Base-by-base conservation (phyloP, 257 asterid species). In the Misopates orontium region DNA sequence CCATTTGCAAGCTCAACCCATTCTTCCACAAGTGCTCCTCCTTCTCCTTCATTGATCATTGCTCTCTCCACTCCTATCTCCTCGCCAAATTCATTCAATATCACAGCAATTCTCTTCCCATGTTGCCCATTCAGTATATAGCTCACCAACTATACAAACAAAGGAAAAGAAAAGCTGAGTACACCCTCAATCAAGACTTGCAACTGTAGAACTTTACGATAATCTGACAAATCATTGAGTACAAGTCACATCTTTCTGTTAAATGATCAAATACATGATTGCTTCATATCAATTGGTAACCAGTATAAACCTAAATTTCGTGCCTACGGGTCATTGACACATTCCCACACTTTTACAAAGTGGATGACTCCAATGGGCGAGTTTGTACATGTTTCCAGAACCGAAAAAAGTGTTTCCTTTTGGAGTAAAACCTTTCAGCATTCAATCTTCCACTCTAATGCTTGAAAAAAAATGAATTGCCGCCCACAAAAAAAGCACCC, bases 1-100 rank as follows among this genome's bases (percentile, higher is more conserved):
- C 99, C 97, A 75, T 93, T 90, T 8, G 96, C 93, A 63, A 93
- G 96, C 79, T 93, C 99, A 50, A 93, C 99, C 99, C 99, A 93
- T 70, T 93, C 99, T 69, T 93, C 99, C 68, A 93, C 99, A 47
- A 93, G 88, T 3, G 85, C 86, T 22, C 99, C 99, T 10, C 77
- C 91, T 63, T 90, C 97, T 47, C 99, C 99, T 72, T 90, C 97
- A 62, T 93, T 93, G 73, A 93, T 93, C 99, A 93, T 93, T 0
- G 99, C 97, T 76, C 94, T 86, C 80, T 93, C 99, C 20, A 93
- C 97, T 58, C 99, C 99, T 66, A 93, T 80, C 77, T 90, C 97
- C 64, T 90, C 99, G 59, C 99, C 99, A 66, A 90, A 93, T 74
- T 93, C 99, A 68, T 93, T 90, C 75, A 93, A 69, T 80, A 93